Base-by-base conservation (phyloP, 73 alveolate genomes). In the Paramecium caudatum region DNA sequence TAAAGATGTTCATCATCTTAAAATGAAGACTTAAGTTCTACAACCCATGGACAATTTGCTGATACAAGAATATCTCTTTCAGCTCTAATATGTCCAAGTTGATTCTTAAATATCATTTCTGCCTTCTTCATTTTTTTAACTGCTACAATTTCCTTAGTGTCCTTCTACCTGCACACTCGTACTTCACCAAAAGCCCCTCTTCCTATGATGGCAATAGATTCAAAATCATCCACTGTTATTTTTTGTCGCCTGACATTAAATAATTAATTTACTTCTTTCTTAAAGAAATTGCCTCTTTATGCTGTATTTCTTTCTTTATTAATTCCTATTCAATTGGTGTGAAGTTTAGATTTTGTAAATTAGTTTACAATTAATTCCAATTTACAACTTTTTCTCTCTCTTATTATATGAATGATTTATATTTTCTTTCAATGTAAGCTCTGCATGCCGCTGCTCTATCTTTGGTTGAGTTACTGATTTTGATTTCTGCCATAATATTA, bases 111-210 rank as follows among this genome's bases (percentile, higher is more conserved):
- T 46, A 91, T 15, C 96, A 93, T 93, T 61, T 90, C 96, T 19
- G 70, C 82, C 74, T 93, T 93, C 80, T 90, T 93, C 96, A 93
- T 93, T 83, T 93, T 93, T 82, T 93, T 93, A 65, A 93, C 86
- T 9, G 96, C 96, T 9, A 93, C 96, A 23, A 91, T 91, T 45
- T 93, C 92, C 43, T 92, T 92, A 5, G 95, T 93, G 12, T 61
- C 46, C 10, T 68, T 90, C 50, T 85, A 82, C 27, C 92, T 90
- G 55, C 96, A 93, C 6, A 93, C 91, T 74, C 96, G 82, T 3
- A 93, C 96, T 82, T 93, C 96, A 15, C 96, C 96, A 70, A 93
- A 93, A 1, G 96, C 96, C 5, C 96, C 96, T 93, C 94, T 91
- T 9, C 97, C 96, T 5, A 93, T 90, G 16, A 93, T 93, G 0